A percentile compares a stretch with the other conserved stretches of the same genome.
Conservation (phyloP, 2,329 filamentous ascomycete genomes). For the Fusarium proliferatum region DNA sequence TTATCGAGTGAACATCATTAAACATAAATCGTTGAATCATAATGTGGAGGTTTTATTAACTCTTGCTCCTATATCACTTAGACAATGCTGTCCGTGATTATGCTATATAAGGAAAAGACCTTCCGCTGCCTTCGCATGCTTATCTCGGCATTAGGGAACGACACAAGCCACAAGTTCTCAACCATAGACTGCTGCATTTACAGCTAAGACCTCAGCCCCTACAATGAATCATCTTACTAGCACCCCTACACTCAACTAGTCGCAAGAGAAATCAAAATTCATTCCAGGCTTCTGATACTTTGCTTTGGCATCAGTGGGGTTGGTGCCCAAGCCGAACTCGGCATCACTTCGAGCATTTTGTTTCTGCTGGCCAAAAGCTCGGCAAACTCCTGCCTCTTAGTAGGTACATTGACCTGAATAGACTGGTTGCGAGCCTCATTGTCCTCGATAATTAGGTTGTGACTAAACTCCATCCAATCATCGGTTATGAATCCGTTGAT, state of each 20-base stretch:
- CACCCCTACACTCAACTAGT: neutral
- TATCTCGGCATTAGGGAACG: too few species aligned
- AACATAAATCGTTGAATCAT: too few species aligned
- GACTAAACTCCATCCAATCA: too few species aligned
- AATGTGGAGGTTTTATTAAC: too few species aligned
- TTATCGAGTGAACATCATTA: too few species aligned
- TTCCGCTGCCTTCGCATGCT: too few species aligned
- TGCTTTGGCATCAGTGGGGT: neutral
- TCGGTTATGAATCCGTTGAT: neutral
- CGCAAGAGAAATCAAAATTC: neutral
- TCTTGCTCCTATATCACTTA: too few species aligned
- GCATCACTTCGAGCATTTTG: neutral
- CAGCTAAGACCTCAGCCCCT: neutral
- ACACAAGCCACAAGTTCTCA: too few species aligned
- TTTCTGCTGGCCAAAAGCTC: neutral
- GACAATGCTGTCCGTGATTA: too few species aligned
- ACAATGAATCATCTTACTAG: neutral
- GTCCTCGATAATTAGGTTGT: neutral
- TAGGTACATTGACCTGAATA: slow-evolving; percentile 6
- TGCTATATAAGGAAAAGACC: too few species aligned
- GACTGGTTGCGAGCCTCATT: neutral
- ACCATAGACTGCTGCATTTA: too few species aligned
- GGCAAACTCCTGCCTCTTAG: neutral
- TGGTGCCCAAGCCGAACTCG: neutral
- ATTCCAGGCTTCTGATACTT: neutral